Conservation (phyloP, 2,329 filamentous ascomycete genomes). For the Fusarium ramigenum region DNA sequence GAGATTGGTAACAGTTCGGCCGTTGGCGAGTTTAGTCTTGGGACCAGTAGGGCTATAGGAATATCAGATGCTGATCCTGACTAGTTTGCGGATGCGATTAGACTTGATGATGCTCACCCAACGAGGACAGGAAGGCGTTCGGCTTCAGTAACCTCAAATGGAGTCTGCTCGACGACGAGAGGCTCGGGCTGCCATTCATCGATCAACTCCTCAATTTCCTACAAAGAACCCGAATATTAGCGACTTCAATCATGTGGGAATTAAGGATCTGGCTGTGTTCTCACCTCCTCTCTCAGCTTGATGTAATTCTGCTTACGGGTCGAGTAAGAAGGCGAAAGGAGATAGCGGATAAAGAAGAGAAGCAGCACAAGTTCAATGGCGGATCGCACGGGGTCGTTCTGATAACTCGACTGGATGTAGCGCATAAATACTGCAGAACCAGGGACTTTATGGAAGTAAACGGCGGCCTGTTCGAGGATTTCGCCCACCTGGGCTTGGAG, state of each 20-base stretch:
- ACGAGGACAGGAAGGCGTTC: slow-evolving; percentile 89
- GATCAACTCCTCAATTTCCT: slow-evolving; percentile 95
- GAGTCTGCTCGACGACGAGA: slow-evolving; percentile 77
- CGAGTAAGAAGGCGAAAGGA: slow-evolving; percentile 90
- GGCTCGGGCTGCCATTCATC: slow-evolving; percentile 98
- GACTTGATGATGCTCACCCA: slow-evolving; percentile 65
- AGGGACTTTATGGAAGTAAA: slow-evolving; percentile 87
- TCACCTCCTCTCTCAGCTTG: slow-evolving; percentile 80
- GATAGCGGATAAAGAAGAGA: slow-evolving; percentile 93
- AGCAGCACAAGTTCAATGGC: slow-evolving; percentile 93
- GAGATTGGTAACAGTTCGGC: slow-evolving; percentile 91
- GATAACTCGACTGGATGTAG: slow-evolving; percentile 97
- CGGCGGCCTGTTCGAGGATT: slow-evolving; percentile 61
- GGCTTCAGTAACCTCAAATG: slow-evolving; percentile 81
- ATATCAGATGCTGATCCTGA: slow-evolving; percentile 3
- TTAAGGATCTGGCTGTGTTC: neutral
- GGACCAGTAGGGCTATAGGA: slow-evolving; percentile 74
- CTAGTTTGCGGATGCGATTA: neutral
- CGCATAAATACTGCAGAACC: slow-evolving; percentile 93
- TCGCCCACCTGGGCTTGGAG: slow-evolving; percentile 62
- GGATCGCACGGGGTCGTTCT: slow-evolving; percentile 93
- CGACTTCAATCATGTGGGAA: neutral
- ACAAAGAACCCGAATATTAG: slow-evolving; percentile 37
- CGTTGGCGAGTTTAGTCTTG: slow-evolving; percentile 87
- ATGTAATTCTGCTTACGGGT: slow-evolving; percentile 91